A percentile compares a stretch with the other conserved stretches of the same genome.
These are phyloP conservation scores for Acanthamoeba royreba DNA, from an alignment of 208 protist species.

Conservation along the genomic window DNA sequence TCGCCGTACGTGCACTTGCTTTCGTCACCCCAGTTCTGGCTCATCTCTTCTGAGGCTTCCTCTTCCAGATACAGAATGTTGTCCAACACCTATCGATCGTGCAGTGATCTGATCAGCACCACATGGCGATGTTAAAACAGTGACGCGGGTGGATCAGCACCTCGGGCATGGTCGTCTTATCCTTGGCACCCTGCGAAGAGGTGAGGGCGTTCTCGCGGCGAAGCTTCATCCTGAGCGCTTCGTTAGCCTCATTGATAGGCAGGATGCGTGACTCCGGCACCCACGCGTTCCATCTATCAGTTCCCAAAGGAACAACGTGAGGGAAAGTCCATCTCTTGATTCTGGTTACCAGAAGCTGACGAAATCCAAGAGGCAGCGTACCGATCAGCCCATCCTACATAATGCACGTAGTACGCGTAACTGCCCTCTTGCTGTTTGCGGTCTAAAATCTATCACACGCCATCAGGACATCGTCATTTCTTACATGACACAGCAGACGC, in stretches of 20 bases:
- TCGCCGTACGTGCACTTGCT: neutral
- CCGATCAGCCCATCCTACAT: neutral
- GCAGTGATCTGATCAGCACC: too few relatives aligned
- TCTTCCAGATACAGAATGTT: neutral
- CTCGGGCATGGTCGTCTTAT: neutral
- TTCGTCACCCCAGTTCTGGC: conserved; percentile 10
- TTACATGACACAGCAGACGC: too few relatives aligned
- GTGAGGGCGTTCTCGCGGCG: neutral
- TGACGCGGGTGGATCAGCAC: too few relatives aligned
- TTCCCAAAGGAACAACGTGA: neutral
- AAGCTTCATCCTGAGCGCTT: neutral
- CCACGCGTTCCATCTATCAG: neutral
- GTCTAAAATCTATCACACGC: neutral
- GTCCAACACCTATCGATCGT: neutral
- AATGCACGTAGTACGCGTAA: neutral
- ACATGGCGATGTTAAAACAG: too few relatives aligned
- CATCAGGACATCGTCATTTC: neutral
- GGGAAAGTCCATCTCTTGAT: neutral
- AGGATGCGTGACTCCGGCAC: neutral
- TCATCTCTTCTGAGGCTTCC: neutral
- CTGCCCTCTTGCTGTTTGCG: neutral
- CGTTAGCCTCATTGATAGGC: neutral
- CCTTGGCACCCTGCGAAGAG: neutral
- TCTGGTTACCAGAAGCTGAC: neutral
- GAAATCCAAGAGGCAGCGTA: neutral